phyloP scores from a whole-genome alignment of 1,284 basidiomycete genomes.

The Cryptococcus amylolentus region DNA sequence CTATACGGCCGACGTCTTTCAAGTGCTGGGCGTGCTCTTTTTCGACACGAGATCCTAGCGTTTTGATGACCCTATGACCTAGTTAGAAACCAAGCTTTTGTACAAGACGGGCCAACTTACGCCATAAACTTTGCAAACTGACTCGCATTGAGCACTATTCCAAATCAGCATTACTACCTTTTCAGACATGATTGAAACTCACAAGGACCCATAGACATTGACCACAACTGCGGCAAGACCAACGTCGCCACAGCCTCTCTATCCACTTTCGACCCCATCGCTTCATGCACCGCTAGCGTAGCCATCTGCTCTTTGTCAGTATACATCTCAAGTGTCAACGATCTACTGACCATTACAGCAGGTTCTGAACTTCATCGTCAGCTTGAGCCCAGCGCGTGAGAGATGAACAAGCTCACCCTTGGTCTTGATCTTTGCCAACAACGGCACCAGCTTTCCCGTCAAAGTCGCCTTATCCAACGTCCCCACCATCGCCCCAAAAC shows the following conservation, averaged over 20 bases:
- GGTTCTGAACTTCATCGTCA: constrained; percentile 58
- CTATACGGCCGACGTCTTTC: constrained; percentile 46
- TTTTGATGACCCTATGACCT: constrained; percentile 41
- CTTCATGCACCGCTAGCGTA: constrained; percentile 89
- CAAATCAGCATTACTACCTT: neutral
- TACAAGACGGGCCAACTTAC: constrained; percentile 50
- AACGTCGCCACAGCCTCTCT: constrained; percentile 90
- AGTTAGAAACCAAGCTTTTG: neutral
- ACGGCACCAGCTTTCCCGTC: constrained; percentile 90
- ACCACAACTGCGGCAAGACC: constrained; percentile 89
- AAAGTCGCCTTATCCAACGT: constrained; percentile 87
- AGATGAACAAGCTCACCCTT: constrained; percentile 53
- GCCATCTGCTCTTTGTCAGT: constrained; percentile 62
- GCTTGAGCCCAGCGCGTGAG: neutral
- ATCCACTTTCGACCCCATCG: constrained; percentile 93
- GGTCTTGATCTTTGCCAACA: constrained; percentile 91
- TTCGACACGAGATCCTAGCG: constrained; percentile 47
- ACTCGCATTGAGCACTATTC: constrained; percentile 72
- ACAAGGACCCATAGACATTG: constrained; percentile 95
- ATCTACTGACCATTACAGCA: constrained; percentile 68
- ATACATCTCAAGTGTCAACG: neutral
- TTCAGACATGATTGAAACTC: constrained; percentile 39
- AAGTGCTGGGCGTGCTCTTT: constrained; percentile 49
- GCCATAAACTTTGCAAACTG: constrained; percentile 90
- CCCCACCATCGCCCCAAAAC: constrained; percentile 88